phyloP scores from a whole-genome alignment of 2,329 filamentous ascomycete genomes.

The Monosporascus sp. region DNA sequence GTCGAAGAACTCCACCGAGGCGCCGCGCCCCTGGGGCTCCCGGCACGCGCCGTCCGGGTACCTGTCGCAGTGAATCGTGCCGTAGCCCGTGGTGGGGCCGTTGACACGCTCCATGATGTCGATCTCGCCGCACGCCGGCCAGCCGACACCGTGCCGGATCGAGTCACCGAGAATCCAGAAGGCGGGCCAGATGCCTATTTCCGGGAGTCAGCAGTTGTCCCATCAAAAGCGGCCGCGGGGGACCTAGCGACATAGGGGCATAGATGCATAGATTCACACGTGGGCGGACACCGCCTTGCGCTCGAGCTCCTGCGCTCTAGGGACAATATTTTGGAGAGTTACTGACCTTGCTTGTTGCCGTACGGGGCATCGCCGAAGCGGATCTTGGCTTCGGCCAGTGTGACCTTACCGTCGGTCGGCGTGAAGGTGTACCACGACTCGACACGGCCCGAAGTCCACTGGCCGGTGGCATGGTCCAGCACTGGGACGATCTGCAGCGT shows the following conservation, averaged over 20 bases:
- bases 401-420: conserved; percentile 33
- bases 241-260: neutral
- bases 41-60: conserved; percentile 42
- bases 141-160: conserved; percentile 38
- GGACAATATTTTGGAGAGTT: neutral
- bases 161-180: conserved; percentile 48
- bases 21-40: conserved; percentile 38
- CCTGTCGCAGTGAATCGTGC: conserved; percentile 43
- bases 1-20: conserved; percentile 34
- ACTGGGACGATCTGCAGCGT: conserved; percentile 46
- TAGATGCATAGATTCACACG: too few relatives aligned
- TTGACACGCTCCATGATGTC: conserved; percentile 47
- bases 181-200: conserved; percentile 42
- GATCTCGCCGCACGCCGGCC: conserved; percentile 47
- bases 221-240: neutral
- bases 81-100: conserved; percentile 39
- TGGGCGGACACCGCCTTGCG: too few relatives aligned
- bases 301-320: too few relatives aligned
- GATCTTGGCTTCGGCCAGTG: conserved; percentile 39
- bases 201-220: neutral
- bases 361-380: conserved; percentile 37
- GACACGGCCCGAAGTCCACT: conserved; percentile 47
- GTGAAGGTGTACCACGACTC: conserved; percentile 43
- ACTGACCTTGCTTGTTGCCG: conserved; percentile 33
- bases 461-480: conserved; percentile 29